Conservation (phyloP, 2,329 filamentous ascomycete species). For the Geoglossum cookeanum region DNA sequence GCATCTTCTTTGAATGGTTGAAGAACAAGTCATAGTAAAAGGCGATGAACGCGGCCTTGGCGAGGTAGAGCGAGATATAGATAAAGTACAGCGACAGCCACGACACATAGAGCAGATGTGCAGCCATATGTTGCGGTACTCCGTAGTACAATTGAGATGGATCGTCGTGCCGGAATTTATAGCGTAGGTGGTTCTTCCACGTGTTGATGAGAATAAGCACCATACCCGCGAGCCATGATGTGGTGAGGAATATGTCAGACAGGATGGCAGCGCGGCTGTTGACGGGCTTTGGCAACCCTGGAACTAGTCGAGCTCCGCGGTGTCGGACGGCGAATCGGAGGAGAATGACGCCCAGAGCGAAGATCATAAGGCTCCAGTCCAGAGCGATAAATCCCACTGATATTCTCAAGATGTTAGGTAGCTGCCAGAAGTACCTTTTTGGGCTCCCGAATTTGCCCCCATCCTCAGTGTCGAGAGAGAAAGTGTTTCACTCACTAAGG, state of each 20-base stretch:
- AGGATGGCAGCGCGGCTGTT: neutral
- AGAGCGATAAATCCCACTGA: conserved; percentile 5
- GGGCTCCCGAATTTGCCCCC: neutral
- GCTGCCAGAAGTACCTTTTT: neutral
- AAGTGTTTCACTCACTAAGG: neutral
- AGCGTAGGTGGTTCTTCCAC: conserved; percentile 17
- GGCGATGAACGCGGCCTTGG: conserved; percentile 16
- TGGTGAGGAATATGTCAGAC: conserved; percentile 3
- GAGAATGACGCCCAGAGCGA: conserved; percentile 1
- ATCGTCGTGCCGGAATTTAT: conserved; percentile 9
- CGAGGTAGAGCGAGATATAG: conserved; percentile 15
- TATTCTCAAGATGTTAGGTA: neutral
- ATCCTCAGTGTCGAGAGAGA: neutral
- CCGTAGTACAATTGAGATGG: conserved; percentile 12
- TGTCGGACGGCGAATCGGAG: neutral
- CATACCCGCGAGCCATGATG: conserved; percentile 1
- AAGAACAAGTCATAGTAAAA: conserved; percentile 17
- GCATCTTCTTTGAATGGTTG: conserved; percentile 11
- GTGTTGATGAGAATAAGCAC: conserved; percentile 9
- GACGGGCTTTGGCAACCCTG: neutral
- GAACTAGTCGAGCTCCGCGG: neutral
- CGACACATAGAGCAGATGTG: conserved; percentile 16
- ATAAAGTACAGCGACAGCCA: conserved; percentile 18
- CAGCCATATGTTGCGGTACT: conserved; percentile 12
- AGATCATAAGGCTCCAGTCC: conserved; percentile 4